Percentiles rank a stretch among this genome's conserved stretches.
phyloP scores from a whole-genome alignment of 176 grass and related monocot genomes.

The Saccharum spontaneum region DNA sequence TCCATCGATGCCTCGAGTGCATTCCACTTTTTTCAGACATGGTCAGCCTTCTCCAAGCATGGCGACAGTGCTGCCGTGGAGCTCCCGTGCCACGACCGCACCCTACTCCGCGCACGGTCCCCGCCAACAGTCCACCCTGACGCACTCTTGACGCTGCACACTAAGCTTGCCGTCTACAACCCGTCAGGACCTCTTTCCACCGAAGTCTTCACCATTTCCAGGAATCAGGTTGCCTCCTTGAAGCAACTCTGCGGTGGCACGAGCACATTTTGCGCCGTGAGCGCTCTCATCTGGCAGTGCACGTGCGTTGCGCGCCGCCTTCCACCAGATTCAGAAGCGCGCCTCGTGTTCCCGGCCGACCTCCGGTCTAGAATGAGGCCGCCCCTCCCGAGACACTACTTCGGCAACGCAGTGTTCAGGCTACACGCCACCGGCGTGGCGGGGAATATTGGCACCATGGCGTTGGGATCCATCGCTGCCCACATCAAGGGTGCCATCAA shows the following conservation, averaged over 20 bases:
- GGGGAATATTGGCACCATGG: background rate
- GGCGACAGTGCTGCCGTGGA: background rate
- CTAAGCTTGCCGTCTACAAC: background rate
- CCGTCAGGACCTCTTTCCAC: background rate
- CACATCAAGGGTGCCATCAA: background rate
- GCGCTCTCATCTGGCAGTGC: conserved; percentile 40
- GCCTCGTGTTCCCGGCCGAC: conserved; percentile 25
- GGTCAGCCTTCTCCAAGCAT: background rate
- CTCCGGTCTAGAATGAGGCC: conserved; percentile 1
- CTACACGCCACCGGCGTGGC: background rate
- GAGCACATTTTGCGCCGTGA: conserved; percentile 32
- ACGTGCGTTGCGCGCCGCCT: conserved; percentile 15
- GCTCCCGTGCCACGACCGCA: background rate
- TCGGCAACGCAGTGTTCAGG: conserved; percentile 41
- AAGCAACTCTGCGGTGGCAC: conserved; percentile 1
- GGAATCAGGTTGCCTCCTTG: background rate
- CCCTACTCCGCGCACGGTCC: background rate
- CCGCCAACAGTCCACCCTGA: background rate
- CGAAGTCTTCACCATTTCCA: conserved; percentile 15
- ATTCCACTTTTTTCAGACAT: background rate
- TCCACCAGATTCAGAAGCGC: background rate
- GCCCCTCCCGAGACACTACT: conserved; percentile 17
- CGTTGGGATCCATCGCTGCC: conserved; percentile 6
- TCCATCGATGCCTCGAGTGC: background rate
- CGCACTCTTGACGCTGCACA: background rate